These are phyloP conservation scores for Vigna unguiculata DNA, from an alignment of 306 rosid species.

Conservation along the genomic window DNA sequence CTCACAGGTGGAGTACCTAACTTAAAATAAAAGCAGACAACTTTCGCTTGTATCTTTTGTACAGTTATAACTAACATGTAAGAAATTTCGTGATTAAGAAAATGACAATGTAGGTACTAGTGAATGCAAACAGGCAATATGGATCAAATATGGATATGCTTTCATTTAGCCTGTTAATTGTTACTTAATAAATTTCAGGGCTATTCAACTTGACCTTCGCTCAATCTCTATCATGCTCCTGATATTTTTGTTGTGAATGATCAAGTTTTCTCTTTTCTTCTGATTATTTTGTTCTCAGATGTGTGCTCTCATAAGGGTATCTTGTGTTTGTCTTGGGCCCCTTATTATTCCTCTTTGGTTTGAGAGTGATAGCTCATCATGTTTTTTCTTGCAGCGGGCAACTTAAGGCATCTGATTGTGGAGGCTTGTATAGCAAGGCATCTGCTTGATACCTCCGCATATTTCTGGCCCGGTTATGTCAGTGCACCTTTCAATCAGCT, in stretches of 20 bases:
- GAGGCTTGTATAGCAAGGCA: conserved; percentile 95
- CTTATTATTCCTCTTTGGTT: conserved; percentile 13
- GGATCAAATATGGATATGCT: background rate
- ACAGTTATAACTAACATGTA: conserved; percentile 15
- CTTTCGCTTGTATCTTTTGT: conserved; percentile 5
- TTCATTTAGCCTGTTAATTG: conserved; percentile 29
- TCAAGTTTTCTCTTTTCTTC: conserved; percentile 25
- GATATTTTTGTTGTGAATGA: conserved; percentile 33
- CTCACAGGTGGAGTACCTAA: conserved; percentile 20
- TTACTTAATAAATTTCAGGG: conserved; percentile 29
- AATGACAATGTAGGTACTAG: conserved; percentile 17
- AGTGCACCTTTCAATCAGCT: conserved; percentile 66
- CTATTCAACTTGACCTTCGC: conserved; percentile 14
- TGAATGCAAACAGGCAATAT: conserved; percentile 19
- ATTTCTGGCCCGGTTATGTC: conserved; percentile 97
- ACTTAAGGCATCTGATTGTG: conserved; percentile 86
- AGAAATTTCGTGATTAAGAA: conserved; percentile 29
- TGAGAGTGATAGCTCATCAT: conserved; percentile 35
- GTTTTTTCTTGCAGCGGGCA: conserved; percentile 74
- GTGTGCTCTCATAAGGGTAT: conserved; percentile 28
- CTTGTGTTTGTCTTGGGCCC: conserved; percentile 25
- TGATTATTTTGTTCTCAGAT: conserved; percentile 32
- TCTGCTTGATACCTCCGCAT: conserved; percentile 83
- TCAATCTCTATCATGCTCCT: conserved; percentile 28
- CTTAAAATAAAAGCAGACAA: conserved; percentile 22